Evolutionary conservation across 192 early-diverging fungal species (phyloP).

Genomic region (Coemansia pectinata): DNA sequence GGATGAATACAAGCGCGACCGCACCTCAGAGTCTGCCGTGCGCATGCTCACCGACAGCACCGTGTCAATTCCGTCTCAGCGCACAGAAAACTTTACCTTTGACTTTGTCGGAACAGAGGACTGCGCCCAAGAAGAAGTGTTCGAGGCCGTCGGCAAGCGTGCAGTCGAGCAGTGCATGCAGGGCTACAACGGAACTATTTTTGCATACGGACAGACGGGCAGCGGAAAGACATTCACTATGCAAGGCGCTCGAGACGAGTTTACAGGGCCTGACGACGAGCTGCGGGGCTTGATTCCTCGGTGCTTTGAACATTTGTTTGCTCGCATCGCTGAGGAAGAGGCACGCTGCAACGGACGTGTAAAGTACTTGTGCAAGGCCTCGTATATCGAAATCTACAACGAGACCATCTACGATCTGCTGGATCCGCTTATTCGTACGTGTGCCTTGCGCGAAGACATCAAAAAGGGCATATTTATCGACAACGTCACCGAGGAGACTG

Average conservation of each 20-base stretch:
- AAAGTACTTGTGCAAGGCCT: conserved; percentile 80
- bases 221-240: conserved; percentile 78
- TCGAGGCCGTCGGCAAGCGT: conserved; percentile 57
- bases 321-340: conserved; percentile 57
- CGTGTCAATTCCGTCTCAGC: conserved; percentile 56
- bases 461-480: conserved; percentile 69
- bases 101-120: conserved; percentile 63
- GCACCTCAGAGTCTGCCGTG: conserved; percentile 45
- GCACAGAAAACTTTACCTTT: conserved; percentile 65
- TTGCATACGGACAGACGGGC: conserved; percentile 75
- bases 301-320: conserved; percentile 65
- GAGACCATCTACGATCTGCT: conserved; percentile 88
- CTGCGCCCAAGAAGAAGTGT: conserved; percentile 56
- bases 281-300: conserved; percentile 66
- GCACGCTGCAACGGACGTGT: conserved; percentile 50
- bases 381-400: conserved; percentile 95
- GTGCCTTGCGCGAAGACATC: conserved; percentile 66
- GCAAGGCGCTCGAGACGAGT: conserved; percentile 81
- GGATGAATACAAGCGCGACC: conserved; percentile 49
- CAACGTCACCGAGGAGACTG: conserved; percentile 64
- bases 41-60: conserved; percentile 48
- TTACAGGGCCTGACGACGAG: conserved; percentile 65
- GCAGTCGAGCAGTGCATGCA: conserved; percentile 68
- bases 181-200: conserved; percentile 75
- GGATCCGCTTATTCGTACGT: conserved; percentile 60